Evolutionary conservation across 2,329 filamentous ascomycete species (phyloP).

Genomic region (Trichoderma cornu-damae): DNA sequence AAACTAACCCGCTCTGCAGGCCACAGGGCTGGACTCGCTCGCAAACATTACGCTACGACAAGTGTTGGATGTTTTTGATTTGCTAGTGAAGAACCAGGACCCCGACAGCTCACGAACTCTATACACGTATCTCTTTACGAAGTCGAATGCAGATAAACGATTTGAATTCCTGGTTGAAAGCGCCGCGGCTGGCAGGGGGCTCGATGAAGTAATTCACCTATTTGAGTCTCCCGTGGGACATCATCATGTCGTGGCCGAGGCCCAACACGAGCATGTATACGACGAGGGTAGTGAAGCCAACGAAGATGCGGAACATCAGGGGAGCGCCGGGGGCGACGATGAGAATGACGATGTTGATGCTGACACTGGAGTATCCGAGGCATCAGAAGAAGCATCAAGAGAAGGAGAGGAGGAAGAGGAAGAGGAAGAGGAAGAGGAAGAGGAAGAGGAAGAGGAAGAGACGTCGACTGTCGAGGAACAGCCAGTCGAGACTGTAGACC

Average conservation of each 20-base stretch:
- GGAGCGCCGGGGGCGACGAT: neutral
- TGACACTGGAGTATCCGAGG: conserved; percentile 13
- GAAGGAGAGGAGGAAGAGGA: conserved; percentile 18
- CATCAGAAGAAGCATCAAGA: conserved; percentile 19
- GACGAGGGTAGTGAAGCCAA: conserved; percentile 1
- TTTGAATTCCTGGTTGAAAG: conserved; percentile 39
- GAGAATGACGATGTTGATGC: neutral
- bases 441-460: conserved; percentile 17
- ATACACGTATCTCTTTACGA: conserved; percentile 41
- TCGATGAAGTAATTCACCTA: conserved; percentile 38
- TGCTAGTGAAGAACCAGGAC: conserved; percentile 42
- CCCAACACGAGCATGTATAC: conserved; percentile 20
- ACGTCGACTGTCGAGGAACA: conserved; percentile 17
- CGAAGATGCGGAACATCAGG: neutral
- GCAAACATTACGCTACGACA: conserved; percentile 37
- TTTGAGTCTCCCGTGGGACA: conserved; percentile 29
- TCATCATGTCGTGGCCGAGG: neutral
- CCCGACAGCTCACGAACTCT: conserved; percentile 35
- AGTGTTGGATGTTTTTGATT: conserved; percentile 40
- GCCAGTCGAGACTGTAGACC: conserved; percentile 17
- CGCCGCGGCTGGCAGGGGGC: conserved; percentile 37
- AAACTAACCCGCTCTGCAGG: conserved; percentile 31
- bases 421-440: conserved; percentile 18
- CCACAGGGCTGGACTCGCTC: conserved; percentile 33
- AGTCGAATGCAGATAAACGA: conserved; percentile 37